A percentile compares a stretch with the other conserved stretches of the same genome.
These are phyloP conservation scores for Candida tetrigidarum DNA, from an alignment of 1,139 yeast species.

Conservation along the genomic window DNA sequence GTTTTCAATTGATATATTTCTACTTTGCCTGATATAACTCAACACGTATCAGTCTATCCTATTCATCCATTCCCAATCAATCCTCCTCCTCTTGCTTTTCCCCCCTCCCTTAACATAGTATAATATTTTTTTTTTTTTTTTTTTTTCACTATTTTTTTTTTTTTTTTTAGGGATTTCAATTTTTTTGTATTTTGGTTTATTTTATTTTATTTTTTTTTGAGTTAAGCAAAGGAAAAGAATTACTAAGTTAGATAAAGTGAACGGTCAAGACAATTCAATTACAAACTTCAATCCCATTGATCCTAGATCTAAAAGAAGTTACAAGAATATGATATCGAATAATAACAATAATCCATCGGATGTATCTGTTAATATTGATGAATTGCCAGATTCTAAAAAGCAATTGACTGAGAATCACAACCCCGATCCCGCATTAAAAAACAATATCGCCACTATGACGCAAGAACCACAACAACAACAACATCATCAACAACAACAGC, in stretches of 20 bases:
- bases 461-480: slow-evolving; percentile 10
- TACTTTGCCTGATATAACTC: background rate
- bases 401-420: slow-evolving; percentile 14
- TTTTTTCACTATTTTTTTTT: background rate
- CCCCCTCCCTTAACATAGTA: background rate
- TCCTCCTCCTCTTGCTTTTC: too few relatives aligned
- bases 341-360: slow-evolving; percentile 17
- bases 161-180: slow-evolving; percentile 4
- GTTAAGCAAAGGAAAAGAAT: too few relatives aligned
- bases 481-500: slow-evolving; percentile 6
- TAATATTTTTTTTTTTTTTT: too few relatives aligned
- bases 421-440: slow-evolving; percentile 17
- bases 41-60: background rate
- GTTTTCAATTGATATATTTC: background rate
- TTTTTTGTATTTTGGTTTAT: background rate
- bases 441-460: slow-evolving; percentile 16
- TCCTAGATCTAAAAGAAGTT: slow-evolving; percentile 19
- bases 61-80: background rate
- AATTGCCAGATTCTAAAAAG: slow-evolving; percentile 12
- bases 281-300: slow-evolving; percentile 14
- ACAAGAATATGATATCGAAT: slow-evolving; percentile 19
- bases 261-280: slow-evolving; percentile 5
- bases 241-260: slow-evolving; percentile 10
- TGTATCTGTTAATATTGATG: slow-evolving; percentile 12
- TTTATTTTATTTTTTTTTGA: background rate